Base-by-base conservation (phyloP, 345 rosid genomes). In the Lenwebbia sp. region DNA sequence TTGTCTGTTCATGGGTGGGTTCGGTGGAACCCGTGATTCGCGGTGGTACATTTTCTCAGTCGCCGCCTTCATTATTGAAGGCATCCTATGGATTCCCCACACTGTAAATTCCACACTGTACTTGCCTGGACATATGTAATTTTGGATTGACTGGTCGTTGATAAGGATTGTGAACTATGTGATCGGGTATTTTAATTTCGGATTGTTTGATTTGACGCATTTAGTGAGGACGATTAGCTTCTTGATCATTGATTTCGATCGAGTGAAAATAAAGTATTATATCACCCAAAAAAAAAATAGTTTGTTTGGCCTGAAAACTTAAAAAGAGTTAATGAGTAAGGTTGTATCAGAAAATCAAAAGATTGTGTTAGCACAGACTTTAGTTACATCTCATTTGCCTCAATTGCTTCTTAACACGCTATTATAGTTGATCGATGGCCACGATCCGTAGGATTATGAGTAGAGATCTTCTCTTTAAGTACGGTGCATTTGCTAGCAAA, bases 211-310 rank as follows among this genome's bases (percentile, higher is more conserved):
- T 62, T 62, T 0, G 21, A 17, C 0, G 0, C 12, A 0, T 62
- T 30, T 17, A 2, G 12, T 30, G 0, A 30, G 0, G 10, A 15
- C 1, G 1, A 55, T 15, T 37, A 9, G 25, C 7, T 19, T 70
- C 14, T 1, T 0, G 0, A 10, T 70, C 13, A 37, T 4, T 0
- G 13, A 33, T 70, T 19, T 10, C 0, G 6, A 8, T 70, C 10
- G 25, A 65, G 47, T 65, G 37, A 1, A 0, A 10, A 70, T 2
- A 0, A 0, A 19, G 47, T 0, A 0, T 17, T 8, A 9, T 0
- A 0, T 2, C 0, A 0, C 2, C n/a, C n/a, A n/a, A n/a, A 12
- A 17, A 65, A 33, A 33, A 49, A 49, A 10, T 1, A 10, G 13
- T 10, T 50, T 50, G 52, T 12, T 2, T 11, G 52, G 52, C 52